phyloP scores from a whole-genome alignment of 352 stramenopile genomes.

The Plasmopara viticola region DNA sequence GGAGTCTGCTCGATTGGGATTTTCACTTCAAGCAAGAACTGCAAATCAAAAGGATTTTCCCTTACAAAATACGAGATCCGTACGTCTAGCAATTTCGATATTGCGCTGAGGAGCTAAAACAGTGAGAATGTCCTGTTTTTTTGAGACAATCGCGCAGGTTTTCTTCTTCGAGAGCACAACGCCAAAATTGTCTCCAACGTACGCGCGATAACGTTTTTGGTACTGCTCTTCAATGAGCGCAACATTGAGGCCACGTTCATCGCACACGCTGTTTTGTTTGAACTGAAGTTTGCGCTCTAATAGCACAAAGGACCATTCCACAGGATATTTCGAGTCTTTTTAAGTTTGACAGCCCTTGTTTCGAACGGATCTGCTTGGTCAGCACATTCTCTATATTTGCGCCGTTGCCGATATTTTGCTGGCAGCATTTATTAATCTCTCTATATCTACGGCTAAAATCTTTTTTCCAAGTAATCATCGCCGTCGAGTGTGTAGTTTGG shows the following conservation, averaged over 20 bases:
- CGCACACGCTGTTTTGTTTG: neutral
- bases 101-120: too few species aligned
- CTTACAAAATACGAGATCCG: too few species aligned
- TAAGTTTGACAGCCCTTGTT: neutral
- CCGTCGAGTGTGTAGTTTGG: too few species aligned
- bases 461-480: too few species aligned
- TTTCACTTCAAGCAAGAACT: conserved; percentile 26
- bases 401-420: too few species aligned
- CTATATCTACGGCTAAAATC: too few species aligned
- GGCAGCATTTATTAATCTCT: too few species aligned
- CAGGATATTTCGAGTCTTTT: neutral
- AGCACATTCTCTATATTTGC: neutral
- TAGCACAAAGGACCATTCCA: neutral
- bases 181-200: conserved; percentile 32
- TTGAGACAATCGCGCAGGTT: too few species aligned
- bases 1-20: conserved; percentile 30
- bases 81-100: too few species aligned
- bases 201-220: conserved; percentile 20
- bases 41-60: conserved; percentile 1
- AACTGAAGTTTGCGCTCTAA: neutral
- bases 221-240: conserved; percentile 24
- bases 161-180: neutral
- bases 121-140: too few species aligned
- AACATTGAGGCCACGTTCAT: neutral
- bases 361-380: neutral